These are phyloP conservation scores for Pythium sp. DNA, from an alignment of 352 stramenopile species.

Conservation along the genomic window DNA sequence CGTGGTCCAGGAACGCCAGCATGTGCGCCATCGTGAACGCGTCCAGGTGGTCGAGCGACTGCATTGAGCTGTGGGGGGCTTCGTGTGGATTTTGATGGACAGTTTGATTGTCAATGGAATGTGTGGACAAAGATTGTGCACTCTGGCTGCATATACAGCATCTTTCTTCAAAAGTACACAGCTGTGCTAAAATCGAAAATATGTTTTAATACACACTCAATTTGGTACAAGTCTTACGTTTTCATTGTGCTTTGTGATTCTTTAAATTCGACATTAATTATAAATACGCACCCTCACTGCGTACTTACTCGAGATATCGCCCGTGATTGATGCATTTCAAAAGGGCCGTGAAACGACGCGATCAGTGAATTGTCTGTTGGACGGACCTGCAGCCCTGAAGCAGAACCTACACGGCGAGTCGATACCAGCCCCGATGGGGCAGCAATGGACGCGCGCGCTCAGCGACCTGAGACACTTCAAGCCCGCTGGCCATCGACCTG, in stretches of 20 bases:
- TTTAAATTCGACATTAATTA: neutral
- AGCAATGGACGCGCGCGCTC: constrained; percentile 2
- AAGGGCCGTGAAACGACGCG: neutral
- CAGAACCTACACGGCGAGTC: neutral
- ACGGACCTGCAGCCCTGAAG: neutral
- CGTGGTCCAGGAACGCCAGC: constrained; percentile 2
- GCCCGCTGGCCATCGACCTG: neutral
- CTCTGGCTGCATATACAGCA: neutral
- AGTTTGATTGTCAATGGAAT: neutral
- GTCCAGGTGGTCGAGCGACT: neutral
- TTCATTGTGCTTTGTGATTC: neutral
- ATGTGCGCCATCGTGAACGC: constrained; percentile 5
- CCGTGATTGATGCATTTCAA: too few relatives aligned
- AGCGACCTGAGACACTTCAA: neutral
- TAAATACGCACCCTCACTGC: neutral
- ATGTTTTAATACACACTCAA: too few relatives aligned
- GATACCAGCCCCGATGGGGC: neutral
- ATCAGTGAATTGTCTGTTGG: neutral
- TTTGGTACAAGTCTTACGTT: neutral
- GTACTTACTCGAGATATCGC: neutral
- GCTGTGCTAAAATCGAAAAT: too few relatives aligned
- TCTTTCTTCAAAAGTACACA: neutral
- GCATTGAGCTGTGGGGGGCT: neutral
- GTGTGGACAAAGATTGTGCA: neutral
- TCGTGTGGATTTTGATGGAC: neutral